Evolutionary conservation across 768 basidiomycete species (phyloP).

Genomic region (Podaxis mareebaensis): DNA sequence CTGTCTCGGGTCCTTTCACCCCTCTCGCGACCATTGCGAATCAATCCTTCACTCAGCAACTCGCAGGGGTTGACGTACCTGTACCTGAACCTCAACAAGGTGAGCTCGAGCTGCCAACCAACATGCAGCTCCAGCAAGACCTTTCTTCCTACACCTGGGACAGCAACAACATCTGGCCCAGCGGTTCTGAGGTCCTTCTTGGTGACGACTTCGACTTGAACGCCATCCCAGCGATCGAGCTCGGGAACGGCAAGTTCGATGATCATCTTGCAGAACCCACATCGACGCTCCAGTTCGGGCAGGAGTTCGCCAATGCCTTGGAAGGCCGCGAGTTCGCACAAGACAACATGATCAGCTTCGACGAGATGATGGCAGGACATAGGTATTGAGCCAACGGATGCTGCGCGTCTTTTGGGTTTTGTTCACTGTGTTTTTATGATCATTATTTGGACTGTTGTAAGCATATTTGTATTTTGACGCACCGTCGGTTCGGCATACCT

Average conservation of each 20-base stretch:
- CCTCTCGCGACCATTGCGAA: slow-evolving; percentile 37
- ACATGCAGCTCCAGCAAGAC: slow-evolving; percentile 41
- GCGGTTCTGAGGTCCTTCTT: slow-evolving; percentile 36
- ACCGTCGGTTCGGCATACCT: slow-evolving; percentile 16
- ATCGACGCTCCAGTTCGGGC: slow-evolving; percentile 31
- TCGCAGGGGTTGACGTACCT: slow-evolving; percentile 18
- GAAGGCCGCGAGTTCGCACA: slow-evolving; percentile 27
- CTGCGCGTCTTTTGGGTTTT: slow-evolving; percentile 35
- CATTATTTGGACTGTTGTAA: slow-evolving; percentile 29
- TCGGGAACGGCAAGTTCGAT: slow-evolving; percentile 50
- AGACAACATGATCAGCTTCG: slow-evolving; percentile 35
- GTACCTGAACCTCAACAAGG: slow-evolving; percentile 29
- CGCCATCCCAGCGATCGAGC: slow-evolving; percentile 65
- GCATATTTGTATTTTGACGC: slow-evolving; percentile 30
- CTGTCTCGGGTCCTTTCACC: slow-evolving; percentile 50
- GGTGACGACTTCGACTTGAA: slow-evolving; percentile 69
- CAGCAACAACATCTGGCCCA: slow-evolving; percentile 31
- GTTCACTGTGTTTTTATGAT: slow-evolving; percentile 20
- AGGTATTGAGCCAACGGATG: slow-evolving; percentile 33
- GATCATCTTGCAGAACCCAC: slow-evolving; percentile 28
- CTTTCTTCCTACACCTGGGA: slow-evolving; percentile 40
- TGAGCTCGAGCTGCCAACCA: slow-evolving; percentile 38
- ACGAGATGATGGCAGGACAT: slow-evolving; percentile 44
- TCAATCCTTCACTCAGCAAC: slow-evolving; percentile 24
- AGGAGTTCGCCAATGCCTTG: slow-evolving; percentile 32